Percentiles rank a stretch among this genome's conserved stretches.
Conservation (phyloP, 2,329 filamentous ascomycete species). For the Aspergillus calidoustus region DNA sequence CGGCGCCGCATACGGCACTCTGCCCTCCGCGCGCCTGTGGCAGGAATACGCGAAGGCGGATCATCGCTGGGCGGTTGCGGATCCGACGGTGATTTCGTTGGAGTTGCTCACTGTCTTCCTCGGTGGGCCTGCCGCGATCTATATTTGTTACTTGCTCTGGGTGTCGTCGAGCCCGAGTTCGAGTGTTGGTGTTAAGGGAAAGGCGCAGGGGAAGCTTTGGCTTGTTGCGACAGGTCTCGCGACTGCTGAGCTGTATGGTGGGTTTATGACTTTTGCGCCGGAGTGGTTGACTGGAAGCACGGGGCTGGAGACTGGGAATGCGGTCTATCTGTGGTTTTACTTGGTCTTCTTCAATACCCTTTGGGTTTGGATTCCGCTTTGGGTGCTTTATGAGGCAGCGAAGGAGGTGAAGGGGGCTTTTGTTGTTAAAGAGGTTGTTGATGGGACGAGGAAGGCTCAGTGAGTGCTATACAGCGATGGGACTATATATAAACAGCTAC, state of each 20-base stretch:
- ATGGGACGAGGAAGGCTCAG: slow-evolving; percentile 26
- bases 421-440: slow-evolving; percentile 32
- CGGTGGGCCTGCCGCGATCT: slow-evolving; percentile 62
- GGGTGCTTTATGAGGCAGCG: slow-evolving; percentile 60
- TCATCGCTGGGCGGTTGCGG: slow-evolving; percentile 62
- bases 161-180: slow-evolving; percentile 31
- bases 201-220: slow-evolving; percentile 49
- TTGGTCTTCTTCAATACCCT: slow-evolving; percentile 67
- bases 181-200: slow-evolving; percentile 26
- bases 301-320: slow-evolving; percentile 62
- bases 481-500: background rate
- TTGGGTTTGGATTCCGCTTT: slow-evolving; percentile 64
- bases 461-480: slow-evolving; percentile 4
- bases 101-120: slow-evolving; percentile 66
- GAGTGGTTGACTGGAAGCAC: slow-evolving; percentile 66
- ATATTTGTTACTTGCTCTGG: slow-evolving; percentile 59
- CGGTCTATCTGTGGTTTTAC: slow-evolving; percentile 68
- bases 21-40: slow-evolving; percentile 62
- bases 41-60: slow-evolving; percentile 70
- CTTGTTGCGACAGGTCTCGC: slow-evolving; percentile 64
- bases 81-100: slow-evolving; percentile 62
- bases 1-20: slow-evolving; percentile 61
- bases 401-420: slow-evolving; percentile 48
- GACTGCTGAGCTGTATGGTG: slow-evolving; percentile 67
- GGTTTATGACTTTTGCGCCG: slow-evolving; percentile 68